These are phyloP conservation scores for Psilocybe cubensis DNA, from an alignment of 768 basidiomycete species.

Conservation along the genomic window DNA sequence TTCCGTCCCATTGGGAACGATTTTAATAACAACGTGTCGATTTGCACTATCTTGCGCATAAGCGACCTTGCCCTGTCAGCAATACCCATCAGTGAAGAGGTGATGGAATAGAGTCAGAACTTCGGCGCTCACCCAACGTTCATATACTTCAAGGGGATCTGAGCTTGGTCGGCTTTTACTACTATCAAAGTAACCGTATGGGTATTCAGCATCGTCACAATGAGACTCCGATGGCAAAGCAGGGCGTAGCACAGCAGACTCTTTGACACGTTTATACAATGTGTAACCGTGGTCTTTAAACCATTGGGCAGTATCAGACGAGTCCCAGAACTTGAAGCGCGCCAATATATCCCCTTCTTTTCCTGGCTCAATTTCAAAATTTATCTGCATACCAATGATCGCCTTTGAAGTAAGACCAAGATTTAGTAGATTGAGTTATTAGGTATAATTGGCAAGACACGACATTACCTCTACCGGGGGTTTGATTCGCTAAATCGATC, in stretches of 20 bases:
- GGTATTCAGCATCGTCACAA: conserved; percentile 1
- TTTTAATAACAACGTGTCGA: conserved; percentile 23
- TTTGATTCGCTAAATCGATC: no score
- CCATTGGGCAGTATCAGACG: background rate
- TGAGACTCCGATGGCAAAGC: background rate
- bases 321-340: background rate
- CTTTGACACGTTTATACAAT: background rate
- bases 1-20: conserved; percentile 11
- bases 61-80: background rate
- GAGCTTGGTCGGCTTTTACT: background rate
- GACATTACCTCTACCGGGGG: no score
- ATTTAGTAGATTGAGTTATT: no score
- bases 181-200: conserved; percentile 8
- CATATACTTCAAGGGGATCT: background rate
- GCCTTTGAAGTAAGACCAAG: no score
- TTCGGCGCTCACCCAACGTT: background rate
- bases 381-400: background rate
- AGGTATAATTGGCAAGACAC: no score
- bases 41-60: conserved; percentile 24
- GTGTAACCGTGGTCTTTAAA: conserved; percentile 10
- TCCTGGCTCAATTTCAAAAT: background rate
- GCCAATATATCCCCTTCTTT: background rate
- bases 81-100: background rate
- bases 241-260: background rate
- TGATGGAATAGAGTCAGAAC: background rate